A percentile compares a stretch with the other conserved stretches of the same genome.
These are phyloP conservation scores for Cystobasidium ongulense DNA, from an alignment of 768 basidiomycete species.

Conservation along the genomic window DNA sequence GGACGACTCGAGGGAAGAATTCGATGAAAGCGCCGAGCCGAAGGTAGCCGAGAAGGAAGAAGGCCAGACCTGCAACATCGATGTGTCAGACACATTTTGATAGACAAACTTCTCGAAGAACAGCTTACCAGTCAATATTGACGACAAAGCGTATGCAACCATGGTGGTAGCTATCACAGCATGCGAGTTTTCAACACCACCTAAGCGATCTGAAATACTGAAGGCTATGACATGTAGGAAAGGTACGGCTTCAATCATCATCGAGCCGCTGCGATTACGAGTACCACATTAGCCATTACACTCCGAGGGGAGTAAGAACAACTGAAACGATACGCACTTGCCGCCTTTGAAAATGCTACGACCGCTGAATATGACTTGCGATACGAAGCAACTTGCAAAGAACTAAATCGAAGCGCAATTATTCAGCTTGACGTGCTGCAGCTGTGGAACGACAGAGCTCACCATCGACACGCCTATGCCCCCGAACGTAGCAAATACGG, in stretches of 20 bases:
- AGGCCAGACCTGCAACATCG: constrained; percentile 29
- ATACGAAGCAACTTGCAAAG: constrained; percentile 51
- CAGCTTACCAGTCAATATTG: constrained; percentile 66
- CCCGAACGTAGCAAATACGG: constrained; percentile 70
- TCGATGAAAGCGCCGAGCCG: constrained; percentile 76
- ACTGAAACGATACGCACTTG: constrained; percentile 50
- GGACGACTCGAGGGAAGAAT: constrained; percentile 92
- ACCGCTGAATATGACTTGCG: constrained; percentile 74
- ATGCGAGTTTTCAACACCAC: constrained; percentile 61
- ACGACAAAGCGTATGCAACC: constrained; percentile 75
- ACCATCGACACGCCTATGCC: constrained; percentile 92
- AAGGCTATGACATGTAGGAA: constrained; percentile 87
- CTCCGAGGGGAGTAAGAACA: no score
- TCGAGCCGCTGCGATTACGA: constrained; percentile 43
- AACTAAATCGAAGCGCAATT: constrained; percentile 20
- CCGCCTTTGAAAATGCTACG: constrained; percentile 81
- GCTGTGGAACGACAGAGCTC: constrained; percentile 19
- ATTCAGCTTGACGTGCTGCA: background rate
- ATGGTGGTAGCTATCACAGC: constrained; percentile 87
- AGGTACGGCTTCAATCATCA: constrained; percentile 97
- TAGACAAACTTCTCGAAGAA: background rate
- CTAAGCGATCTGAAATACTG: constrained; percentile 62
- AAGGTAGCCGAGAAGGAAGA: constrained; percentile 50
- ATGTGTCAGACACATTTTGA: background rate
- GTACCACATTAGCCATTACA: background rate